Evolutionary conservation across 805 yeast genomes (phyloP).

Genomic region (Candida silvatica): DNA sequence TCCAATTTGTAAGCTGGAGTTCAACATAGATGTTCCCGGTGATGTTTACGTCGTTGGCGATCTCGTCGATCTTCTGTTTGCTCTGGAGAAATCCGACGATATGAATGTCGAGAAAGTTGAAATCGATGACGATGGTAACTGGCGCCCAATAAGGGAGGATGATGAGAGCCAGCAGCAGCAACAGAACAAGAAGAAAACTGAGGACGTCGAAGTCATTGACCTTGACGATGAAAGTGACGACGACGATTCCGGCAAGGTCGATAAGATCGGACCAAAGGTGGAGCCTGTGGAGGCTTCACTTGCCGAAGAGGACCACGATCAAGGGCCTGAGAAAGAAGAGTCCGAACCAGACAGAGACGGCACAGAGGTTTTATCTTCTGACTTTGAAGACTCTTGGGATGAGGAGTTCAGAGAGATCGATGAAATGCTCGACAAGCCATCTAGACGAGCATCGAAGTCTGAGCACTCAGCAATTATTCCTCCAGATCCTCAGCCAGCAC

Average conservation of each 20-base stretch:
- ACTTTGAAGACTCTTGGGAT: constrained; percentile 2
- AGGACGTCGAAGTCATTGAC: constrained; percentile 1
- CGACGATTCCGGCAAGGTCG: too few species aligned
- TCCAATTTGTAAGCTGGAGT: constrained; percentile 27
- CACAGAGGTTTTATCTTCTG: constrained; percentile 1
- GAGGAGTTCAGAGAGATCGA: constrained; percentile 3
- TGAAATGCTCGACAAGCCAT: constrained; percentile 1
- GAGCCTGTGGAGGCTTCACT: not conserved
- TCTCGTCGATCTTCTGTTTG: constrained; percentile 17
- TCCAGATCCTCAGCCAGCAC: too few species aligned
- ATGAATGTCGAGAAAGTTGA: constrained; percentile 15
- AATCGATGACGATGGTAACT: constrained; percentile 19
- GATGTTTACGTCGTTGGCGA: constrained; percentile 26
- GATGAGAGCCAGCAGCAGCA: constrained; percentile 1
- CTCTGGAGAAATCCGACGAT: constrained; percentile 9
- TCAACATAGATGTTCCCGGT: constrained; percentile 22
- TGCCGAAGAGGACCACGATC: not conserved
- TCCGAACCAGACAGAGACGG: not conserved
- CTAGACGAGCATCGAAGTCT: too few species aligned
- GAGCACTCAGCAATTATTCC: too few species aligned
- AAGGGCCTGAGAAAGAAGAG: not conserved
- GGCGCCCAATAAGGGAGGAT: constrained; percentile 13
- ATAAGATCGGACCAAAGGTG: not conserved
- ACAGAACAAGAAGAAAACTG: too few species aligned
- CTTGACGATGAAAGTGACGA: not conserved